Evolutionary conservation across 202 grass and related monocot species (phyloP).

Genomic region (Schoenoplectus triqueter): DNA sequence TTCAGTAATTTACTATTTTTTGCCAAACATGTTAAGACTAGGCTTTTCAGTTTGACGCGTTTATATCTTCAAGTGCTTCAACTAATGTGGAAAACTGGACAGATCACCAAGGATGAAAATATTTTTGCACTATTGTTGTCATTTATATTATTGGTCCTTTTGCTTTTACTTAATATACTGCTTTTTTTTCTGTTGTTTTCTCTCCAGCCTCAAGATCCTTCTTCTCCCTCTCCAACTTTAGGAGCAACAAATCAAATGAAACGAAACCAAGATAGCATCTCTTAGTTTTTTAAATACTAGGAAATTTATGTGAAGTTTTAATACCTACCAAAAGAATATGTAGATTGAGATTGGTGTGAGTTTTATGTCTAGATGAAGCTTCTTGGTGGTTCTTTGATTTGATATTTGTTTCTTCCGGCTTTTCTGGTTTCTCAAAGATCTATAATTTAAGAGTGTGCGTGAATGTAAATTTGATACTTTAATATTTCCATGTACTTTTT

Average conservation of each 20-base stretch:
- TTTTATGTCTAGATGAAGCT: conserved; percentile 55
- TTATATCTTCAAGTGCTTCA: neutral
- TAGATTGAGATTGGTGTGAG: conserved; percentile 68
- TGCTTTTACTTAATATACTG: conserved; percentile 22
- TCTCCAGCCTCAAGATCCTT: conserved; percentile 87
- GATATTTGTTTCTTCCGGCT: conserved; percentile 32
- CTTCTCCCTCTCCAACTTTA: conserved; percentile 98
- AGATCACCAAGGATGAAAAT: neutral
- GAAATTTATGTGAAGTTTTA: conserved; percentile 35
- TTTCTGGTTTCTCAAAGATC: conserved; percentile 44
- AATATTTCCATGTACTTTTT: conserved; percentile 14
- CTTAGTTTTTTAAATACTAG: conserved; percentile 34
- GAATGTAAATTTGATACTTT: conserved; percentile 40
- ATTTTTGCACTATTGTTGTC: neutral
- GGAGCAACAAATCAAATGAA: conserved; percentile 95
- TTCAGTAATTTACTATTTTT: neutral
- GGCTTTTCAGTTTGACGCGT: neutral
- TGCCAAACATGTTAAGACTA: neutral
- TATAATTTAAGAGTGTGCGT: conserved; percentile 10
- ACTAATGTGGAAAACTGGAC: neutral
- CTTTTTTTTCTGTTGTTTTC: conserved; percentile 35
- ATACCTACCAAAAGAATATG: conserved; percentile 12
- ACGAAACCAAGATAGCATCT: conserved; percentile 77
- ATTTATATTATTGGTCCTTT: neutral
- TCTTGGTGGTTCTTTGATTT: conserved; percentile 47